A percentile compares a stretch with the other conserved stretches of the same genome.
These are phyloP conservation scores for Triangularia setosa DNA, from an alignment of 2,329 filamentous ascomycete genomes.

Conservation along the genomic window DNA sequence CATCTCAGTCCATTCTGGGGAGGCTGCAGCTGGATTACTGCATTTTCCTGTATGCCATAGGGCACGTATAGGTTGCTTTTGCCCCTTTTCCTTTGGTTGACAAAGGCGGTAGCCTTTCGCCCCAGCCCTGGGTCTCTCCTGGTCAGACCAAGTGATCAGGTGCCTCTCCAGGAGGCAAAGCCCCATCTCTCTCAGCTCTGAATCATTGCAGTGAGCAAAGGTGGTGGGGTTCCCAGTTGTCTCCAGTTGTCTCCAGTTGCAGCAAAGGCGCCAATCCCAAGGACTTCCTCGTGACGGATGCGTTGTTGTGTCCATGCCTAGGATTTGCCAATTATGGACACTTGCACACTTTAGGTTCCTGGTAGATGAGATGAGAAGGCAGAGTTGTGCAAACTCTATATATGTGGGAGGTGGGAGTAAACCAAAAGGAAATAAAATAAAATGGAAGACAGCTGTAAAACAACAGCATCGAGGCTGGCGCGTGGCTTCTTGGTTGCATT, in stretches of 20 bases:
- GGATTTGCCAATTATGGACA: no score
- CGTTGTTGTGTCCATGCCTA: neutral
- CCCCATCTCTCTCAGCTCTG: neutral
- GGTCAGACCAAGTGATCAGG: neutral
- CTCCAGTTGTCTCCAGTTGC: neutral
- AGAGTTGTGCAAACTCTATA: neutral
- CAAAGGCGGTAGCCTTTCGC: neutral
- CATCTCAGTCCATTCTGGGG: neutral
- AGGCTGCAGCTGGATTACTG: conserved; percentile 10
- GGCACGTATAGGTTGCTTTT: neutral
- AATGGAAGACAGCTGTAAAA: neutral
- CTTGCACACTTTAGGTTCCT: no score
- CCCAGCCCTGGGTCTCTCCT: neutral
- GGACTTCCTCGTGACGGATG: neutral
- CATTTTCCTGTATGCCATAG: neutral
- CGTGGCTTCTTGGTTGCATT: neutral
- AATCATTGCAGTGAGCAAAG: neutral
- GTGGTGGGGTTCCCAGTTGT: neutral
- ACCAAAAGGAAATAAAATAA: no score
- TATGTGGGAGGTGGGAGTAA: no score
- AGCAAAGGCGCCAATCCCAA: conserved; percentile 8
- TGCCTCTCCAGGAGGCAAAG: neutral
- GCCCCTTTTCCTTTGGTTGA: conserved; percentile 3
- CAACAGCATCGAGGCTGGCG: neutral
- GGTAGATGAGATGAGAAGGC: neutral